Evolutionary conservation across 2,329 filamentous ascomycete species (phyloP), one percentile per base, ranked within the genome.

Genomic region (Alternaria consortialis): DNA sequence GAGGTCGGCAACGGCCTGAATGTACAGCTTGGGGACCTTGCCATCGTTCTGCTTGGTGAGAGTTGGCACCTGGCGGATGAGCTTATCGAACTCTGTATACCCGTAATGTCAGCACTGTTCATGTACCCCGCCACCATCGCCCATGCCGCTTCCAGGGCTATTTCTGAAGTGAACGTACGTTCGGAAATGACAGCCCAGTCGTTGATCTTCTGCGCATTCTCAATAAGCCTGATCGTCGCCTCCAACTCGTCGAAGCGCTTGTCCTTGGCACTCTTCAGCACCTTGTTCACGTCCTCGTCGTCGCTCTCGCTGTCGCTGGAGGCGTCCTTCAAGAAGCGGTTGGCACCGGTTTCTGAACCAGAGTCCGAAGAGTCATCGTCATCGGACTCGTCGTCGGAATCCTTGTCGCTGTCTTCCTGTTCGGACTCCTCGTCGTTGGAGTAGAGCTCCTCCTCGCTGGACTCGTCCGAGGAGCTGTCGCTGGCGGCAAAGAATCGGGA

Each of bases 221-320:
- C 94, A 76, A 99, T 98, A 76, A 91, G 83, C 80, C 91, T 91
- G 75, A 98, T 91, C 43, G 90, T 97, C 62, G 88, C 87, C 80
- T 99, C 94, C 63, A 99, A 86, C 81, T 98, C 96, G 77, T 97
- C 94, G 69, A 93, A 86, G 65, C 95, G 89, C 87, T 99, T 99
- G 85, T 98, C 93, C 83, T 98, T 98, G 75, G 94, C 94, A 81
- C 93, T 97, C 87, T 97, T 97, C 76, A 98, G 91, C 73, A 95
- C 88, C 74, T 90, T 92, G 67, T 90, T 88, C 69, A 88, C 88
- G 68, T 97, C 94, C 67, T 95, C 92, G 67, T 95, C 94, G 77
- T 93, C 94, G 74, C 86, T 88, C 58, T 93, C 90, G 67, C 94
- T 91, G 74, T 90, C 92, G 52, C 95, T 93, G 60, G 88, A 87